These are phyloP conservation scores for Ceratonia siliqua DNA, from an alignment of 306 rosid genomes.

Conservation along the genomic window DNA sequence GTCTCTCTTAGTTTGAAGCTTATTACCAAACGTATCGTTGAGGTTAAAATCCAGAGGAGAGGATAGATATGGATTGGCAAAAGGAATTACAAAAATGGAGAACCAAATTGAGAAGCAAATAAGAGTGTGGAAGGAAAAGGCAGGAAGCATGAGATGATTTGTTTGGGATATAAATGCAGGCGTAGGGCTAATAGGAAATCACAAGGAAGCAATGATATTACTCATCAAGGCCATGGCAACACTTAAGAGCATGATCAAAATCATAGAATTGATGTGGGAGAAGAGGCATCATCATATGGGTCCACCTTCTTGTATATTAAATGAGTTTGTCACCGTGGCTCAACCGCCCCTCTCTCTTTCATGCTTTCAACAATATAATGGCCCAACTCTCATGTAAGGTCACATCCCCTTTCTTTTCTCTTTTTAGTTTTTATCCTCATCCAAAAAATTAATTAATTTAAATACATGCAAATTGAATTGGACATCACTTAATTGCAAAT, in stretches of 20 bases:
- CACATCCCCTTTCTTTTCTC: conserved; percentile 26
- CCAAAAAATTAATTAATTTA: neutral
- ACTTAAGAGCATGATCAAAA: conserved; percentile 4
- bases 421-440: neutral
- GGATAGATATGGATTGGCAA: no score
- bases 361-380: no score
- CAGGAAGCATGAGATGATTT: neutral
- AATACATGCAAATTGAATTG: no score
- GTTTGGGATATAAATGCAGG: neutral
- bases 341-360: neutral
- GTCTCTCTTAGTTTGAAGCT: no score
- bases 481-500: no score
- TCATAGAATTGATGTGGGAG: neutral
- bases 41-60: no score
- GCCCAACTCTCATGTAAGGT: conserved; percentile 40
- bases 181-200: conserved; percentile 31
- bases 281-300: no score
- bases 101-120: no score
- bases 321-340: conserved; percentile 44
- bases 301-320: no score
- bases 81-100: no score
- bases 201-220: conserved; percentile 22
- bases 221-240: conserved; percentile 31
- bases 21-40: no score
- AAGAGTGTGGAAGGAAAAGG: neutral